A percentile compares a stretch with the other conserved stretches of the same genome.
Evolutionary conservation across 176 grass and related monocot genomes (phyloP).

Genomic region (Eleusine coracana): DNA sequence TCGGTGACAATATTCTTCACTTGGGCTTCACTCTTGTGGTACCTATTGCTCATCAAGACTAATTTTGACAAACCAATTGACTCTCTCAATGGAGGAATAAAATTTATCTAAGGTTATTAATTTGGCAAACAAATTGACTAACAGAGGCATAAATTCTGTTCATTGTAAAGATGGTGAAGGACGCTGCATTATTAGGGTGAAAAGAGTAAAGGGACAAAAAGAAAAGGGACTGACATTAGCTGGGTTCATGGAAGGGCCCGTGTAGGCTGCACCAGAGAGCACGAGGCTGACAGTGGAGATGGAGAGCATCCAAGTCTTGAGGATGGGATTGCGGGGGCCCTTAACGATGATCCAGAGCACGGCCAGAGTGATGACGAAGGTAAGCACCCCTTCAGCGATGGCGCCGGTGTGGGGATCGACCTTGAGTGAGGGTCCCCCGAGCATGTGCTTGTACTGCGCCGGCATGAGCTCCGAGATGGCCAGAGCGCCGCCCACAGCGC

Average conservation of each 20-base stretch:
- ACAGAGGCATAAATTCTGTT: not conserved
- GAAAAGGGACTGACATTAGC: conserved; percentile 26
- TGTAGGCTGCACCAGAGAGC: conserved; percentile 32
- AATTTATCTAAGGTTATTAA: not conserved
- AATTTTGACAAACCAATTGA: not conserved
- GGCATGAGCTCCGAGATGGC: conserved; percentile 40
- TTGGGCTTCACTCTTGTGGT: too few relatives aligned
- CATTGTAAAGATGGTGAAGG: not conserved
- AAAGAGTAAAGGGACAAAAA: not conserved
- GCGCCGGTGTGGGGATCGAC: conserved; percentile 54
- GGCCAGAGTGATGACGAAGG: conserved; percentile 60
- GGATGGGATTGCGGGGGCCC: conserved; percentile 32
- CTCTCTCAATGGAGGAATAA: not conserved
- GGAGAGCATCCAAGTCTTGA: conserved; percentile 38
- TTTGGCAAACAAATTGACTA: not conserved
- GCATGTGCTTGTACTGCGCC: conserved; percentile 36
- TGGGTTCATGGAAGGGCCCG: conserved; percentile 37
- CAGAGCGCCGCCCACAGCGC: conserved; percentile 38
- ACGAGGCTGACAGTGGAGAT: conserved; percentile 25
- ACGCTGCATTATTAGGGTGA: not conserved
- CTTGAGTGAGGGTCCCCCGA: conserved; percentile 34
- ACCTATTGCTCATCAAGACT: not conserved
- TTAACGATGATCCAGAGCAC: conserved; percentile 55
- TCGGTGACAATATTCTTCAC: not conserved
- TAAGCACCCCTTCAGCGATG: conserved; percentile 61